These are phyloP conservation scores for Podospora pseudopauciseta DNA, from an alignment of 495 filamentous ascomycete genomes.

Conservation along the genomic window DNA sequence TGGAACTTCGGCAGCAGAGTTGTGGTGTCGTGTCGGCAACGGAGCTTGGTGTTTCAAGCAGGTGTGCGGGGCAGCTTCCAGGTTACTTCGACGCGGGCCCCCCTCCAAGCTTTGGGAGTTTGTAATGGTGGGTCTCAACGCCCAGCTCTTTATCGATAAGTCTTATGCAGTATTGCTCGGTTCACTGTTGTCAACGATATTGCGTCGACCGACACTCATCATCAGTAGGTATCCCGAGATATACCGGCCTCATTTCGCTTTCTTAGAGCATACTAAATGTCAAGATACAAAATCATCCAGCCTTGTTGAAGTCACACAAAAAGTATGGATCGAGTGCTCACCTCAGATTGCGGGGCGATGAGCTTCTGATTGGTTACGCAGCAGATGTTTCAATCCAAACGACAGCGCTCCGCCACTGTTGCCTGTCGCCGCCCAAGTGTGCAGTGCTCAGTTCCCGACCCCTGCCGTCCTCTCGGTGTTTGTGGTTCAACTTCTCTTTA, in stretches of 20 bases:
- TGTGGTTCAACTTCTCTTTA: not conserved
- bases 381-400: not conserved
- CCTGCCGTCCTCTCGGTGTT: not conserved
- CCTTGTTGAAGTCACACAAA: not conserved
- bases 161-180: not conserved
- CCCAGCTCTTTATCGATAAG: not conserved
- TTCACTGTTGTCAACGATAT: too few relatives aligned
- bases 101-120: not conserved
- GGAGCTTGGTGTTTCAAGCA: not conserved
- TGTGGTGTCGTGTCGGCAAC: not conserved
- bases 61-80: not conserved
- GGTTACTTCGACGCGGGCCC: not conserved
- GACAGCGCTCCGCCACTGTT: slow-evolving; percentile 16
- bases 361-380: slow-evolving; percentile 6
- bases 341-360: not conserved
- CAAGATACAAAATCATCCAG: not conserved
- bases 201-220: too few relatives aligned
- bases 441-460: not conserved
- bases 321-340: not conserved
- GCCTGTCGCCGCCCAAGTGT: slow-evolving; percentile 9
- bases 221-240: not conserved
- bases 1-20: not conserved
- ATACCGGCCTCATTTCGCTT: too few relatives aligned
- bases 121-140: not conserved
- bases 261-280: too few relatives aligned